A percentile compares a stretch with the other conserved stretches of the same genome.
Conservation (phyloP, 805 yeast species). For the Zygosaccharomyces rouxii region DNA sequence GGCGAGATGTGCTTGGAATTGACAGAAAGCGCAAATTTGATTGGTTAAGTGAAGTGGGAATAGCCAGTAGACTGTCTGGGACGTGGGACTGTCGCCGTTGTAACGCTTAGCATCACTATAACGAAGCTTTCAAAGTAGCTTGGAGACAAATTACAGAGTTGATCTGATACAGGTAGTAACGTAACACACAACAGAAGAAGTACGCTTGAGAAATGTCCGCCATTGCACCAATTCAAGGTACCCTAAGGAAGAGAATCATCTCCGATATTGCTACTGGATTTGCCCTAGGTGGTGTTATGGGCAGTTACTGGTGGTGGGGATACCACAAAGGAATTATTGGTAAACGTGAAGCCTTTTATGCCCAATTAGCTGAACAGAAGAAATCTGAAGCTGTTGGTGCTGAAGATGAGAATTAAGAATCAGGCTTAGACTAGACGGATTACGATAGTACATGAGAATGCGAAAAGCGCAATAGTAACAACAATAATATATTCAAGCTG, state of each 20-base stretch:
- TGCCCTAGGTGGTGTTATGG: slow-evolving; percentile 57
- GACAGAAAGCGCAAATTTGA: slow-evolving; percentile 14
- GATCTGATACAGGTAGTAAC: not conserved
- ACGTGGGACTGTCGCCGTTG: not conserved
- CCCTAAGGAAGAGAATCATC: slow-evolving; percentile 73
- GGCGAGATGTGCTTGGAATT: slow-evolving; percentile 3
- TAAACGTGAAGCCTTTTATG: slow-evolving; percentile 82
- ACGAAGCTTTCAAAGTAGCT: not conserved
- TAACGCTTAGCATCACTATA: not conserved
- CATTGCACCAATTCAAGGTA: slow-evolving; percentile 82
- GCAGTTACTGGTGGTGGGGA: slow-evolving; percentile 79
- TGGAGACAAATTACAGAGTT: too few relatives aligned
- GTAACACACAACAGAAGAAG: not conserved
- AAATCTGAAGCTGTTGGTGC: slow-evolving; percentile 30
- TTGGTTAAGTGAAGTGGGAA: slow-evolving; percentile 6
- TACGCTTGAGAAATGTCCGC: slow-evolving; percentile 34
- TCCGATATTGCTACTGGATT: slow-evolving; percentile 74
- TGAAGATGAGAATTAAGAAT: not conserved
- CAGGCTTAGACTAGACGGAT: not conserved
- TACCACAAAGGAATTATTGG: slow-evolving; percentile 70
- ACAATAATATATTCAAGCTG: slow-evolving; percentile 4
- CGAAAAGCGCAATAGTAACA: not conserved
- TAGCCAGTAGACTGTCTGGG: not conserved
- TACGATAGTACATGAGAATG: not conserved
- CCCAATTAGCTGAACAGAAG: slow-evolving; percentile 70